phyloP scores from a whole-genome alignment of 108 stramenopile genomes.

The Skeletonema marinoi region DNA sequence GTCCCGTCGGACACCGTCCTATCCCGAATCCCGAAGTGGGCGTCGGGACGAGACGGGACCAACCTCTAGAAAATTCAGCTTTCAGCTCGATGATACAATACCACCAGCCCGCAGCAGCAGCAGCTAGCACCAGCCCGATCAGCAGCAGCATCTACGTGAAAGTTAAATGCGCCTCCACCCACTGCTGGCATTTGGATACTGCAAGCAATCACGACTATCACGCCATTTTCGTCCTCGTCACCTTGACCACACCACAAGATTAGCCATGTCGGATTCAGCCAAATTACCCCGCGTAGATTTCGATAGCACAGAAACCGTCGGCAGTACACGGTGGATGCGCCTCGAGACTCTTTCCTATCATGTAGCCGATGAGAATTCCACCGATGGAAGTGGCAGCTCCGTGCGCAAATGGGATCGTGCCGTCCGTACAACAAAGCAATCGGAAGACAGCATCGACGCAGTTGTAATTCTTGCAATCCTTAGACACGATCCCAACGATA shows the following conservation, averaged over 20 bases:
- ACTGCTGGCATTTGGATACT: background rate
- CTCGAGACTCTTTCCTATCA: conserved; percentile 55
- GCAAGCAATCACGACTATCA: background rate
- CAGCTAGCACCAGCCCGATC: too few species aligned
- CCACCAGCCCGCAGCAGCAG: too few species aligned
- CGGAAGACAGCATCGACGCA: conserved; percentile 51
- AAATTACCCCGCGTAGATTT: conserved; percentile 42
- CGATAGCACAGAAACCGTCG: conserved; percentile 34
- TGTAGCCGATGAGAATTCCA: conserved; percentile 14
- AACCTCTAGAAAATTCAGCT: too few species aligned
- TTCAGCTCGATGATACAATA: too few species aligned
- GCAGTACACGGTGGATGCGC: conserved; percentile 47
- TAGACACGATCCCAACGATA: conserved; percentile 6
- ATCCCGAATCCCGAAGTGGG: too few species aligned
- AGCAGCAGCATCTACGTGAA: too few species aligned
- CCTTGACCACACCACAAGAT: background rate
- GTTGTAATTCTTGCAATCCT: conserved; percentile 71
- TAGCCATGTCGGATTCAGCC: background rate
- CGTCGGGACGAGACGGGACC: too few species aligned
- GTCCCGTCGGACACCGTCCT: too few species aligned
- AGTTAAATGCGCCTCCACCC: background rate
- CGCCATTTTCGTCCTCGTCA: background rate
- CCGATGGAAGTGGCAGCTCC: conserved; percentile 4
- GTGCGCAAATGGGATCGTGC: conserved; percentile 64
- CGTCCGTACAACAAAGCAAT: conserved; percentile 60